phyloP scores from a whole-genome alignment of 805 yeast genomes.

The Vanderwaltozyma verrucispora region DNA sequence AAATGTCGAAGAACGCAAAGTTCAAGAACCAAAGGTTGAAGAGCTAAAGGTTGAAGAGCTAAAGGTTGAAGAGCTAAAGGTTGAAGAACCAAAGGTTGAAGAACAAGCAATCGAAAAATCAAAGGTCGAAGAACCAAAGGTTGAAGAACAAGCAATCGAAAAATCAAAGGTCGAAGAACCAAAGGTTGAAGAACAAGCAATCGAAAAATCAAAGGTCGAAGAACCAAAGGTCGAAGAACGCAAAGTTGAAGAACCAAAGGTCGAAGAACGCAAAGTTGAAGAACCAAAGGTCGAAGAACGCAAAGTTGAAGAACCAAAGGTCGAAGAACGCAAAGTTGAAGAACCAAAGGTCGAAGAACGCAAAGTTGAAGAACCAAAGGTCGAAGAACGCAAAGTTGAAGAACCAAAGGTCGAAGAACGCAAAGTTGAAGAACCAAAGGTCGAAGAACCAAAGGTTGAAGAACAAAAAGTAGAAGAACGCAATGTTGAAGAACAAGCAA shows the following conservation, averaged over 20 bases:
- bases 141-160: background rate
- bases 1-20: background rate
- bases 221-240: background rate
- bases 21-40: background rate
- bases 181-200: background rate
- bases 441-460: background rate
- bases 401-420: background rate
- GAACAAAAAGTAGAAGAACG: background rate
- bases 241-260: background rate
- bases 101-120: background rate
- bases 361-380: background rate
- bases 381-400: background rate
- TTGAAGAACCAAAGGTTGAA: background rate
- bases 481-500: background rate
- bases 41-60: slow-evolving; percentile 1
- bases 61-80: background rate
- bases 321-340: background rate
- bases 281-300: slow-evolving; percentile 1
- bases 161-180: background rate
- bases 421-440: background rate
- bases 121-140: background rate
- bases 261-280: background rate
- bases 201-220: background rate
- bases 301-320: slow-evolving; percentile 1
- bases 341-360: slow-evolving; percentile 1